Percentiles rank a stretch among this genome's conserved stretches.
phyloP scores from a whole-genome alignment of 106 monocot genomes.

The Allium sativum region DNA sequence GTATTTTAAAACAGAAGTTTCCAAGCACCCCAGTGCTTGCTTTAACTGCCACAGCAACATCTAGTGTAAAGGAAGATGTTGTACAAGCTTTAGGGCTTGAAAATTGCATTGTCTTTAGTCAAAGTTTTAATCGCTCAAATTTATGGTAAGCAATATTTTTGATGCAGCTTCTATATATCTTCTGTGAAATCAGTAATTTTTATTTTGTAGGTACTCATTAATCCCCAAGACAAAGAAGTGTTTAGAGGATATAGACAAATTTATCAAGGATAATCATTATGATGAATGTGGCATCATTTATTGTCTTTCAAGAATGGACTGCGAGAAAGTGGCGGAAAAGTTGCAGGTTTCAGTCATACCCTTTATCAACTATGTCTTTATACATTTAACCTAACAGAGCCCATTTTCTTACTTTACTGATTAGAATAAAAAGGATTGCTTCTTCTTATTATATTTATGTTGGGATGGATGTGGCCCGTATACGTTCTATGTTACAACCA shows the following conservation, averaged over 20 bases:
- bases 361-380: no score
- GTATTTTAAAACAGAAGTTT: slow-evolving; percentile 90
- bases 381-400: no score
- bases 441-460: no score
- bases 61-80: slow-evolving; percentile 98
- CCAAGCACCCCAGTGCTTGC: slow-evolving; percentile 81
- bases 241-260: slow-evolving; percentile 84
- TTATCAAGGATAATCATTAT: slow-evolving; percentile 78
- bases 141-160: slow-evolving; percentile 36
- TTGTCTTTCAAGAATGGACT: slow-evolving; percentile 99
- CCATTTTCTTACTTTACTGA: no score
- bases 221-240: slow-evolving; percentile 92
- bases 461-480: no score
- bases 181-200: background rate
- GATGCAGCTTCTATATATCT: background rate
- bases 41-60: slow-evolving; percentile 96
- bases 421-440: no score
- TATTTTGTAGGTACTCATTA: slow-evolving; percentile 63
- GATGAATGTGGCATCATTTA: slow-evolving; percentile 98
- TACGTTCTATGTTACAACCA: no score
- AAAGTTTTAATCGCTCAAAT: slow-evolving; percentile 97
- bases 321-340: slow-evolving; percentile 94
- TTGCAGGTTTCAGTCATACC: slow-evolving; percentile 43
- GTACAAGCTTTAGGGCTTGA: slow-evolving; percentile 93
- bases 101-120: slow-evolving; percentile 86